Evolutionary conservation across 805 yeast species (phyloP).

Genomic region (Zygosaccharomyces lentus): DNA sequence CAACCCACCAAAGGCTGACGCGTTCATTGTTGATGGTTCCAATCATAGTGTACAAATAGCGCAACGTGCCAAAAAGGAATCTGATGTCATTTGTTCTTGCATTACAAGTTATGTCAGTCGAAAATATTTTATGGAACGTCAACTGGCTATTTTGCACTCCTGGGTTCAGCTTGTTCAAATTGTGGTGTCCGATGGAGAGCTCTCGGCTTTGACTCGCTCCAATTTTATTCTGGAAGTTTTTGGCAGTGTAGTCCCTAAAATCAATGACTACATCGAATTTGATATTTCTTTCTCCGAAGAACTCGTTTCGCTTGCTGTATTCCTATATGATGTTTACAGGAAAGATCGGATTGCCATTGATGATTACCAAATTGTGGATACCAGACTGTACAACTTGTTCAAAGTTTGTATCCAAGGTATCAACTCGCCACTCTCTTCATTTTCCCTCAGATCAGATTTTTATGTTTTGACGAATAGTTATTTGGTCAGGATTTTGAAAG

Average conservation of each 20-base stretch:
- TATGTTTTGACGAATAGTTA: slow-evolving; percentile 70
- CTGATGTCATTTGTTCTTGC: slow-evolving; percentile 29
- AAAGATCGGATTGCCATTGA: slow-evolving; percentile 38
- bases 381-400: slow-evolving; percentile 64
- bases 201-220: slow-evolving; percentile 43
- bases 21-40: not conserved
- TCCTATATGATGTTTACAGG: slow-evolving; percentile 61
- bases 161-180: slow-evolving; percentile 83
- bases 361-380: slow-evolving; percentile 40
- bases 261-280: slow-evolving; percentile 65
- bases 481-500: slow-evolving; percentile 46
- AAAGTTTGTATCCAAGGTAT: slow-evolving; percentile 72
- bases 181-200: slow-evolving; percentile 57
- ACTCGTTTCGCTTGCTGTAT: slow-evolving; percentile 68
- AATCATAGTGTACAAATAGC: slow-evolving; percentile 21
- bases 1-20: not conserved
- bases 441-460: slow-evolving; percentile 68
- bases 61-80: slow-evolving; percentile 8
- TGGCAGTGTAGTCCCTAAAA: slow-evolving; percentile 69
- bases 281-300: slow-evolving; percentile 70
- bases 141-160: slow-evolving; percentile 61
- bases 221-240: slow-evolving; percentile 72
- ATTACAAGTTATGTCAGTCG: slow-evolving; percentile 45
- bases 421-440: slow-evolving; percentile 61
- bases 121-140: slow-evolving; percentile 47